Percentiles rank a stretch among this genome's conserved stretches.
These are phyloP conservation scores for Excoecaria agallocha DNA, from an alignment of 345 rosid species.

Conservation along the genomic window DNA sequence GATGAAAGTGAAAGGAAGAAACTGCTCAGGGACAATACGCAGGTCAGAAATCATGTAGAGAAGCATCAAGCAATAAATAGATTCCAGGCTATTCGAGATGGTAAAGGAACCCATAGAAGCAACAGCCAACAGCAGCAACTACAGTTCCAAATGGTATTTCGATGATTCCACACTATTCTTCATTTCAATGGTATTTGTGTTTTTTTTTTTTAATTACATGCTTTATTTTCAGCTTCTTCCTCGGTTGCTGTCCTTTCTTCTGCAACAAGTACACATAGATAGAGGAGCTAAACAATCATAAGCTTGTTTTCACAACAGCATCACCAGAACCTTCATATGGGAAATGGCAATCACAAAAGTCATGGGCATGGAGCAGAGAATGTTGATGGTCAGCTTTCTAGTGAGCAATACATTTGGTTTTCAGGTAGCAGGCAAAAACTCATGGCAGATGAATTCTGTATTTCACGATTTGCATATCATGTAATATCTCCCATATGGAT, in stretches of 20 bases:
- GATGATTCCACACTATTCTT: neutral
- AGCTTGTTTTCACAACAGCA: neutral
- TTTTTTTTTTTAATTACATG: too few species aligned
- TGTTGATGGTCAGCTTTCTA: neutral
- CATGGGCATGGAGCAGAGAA: neutral
- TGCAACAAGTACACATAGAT: neutral
- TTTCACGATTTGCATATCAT: neutral
- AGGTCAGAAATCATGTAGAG: conserved; percentile 14
- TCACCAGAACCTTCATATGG: neutral
- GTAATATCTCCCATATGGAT: neutral
- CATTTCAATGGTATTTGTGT: too few species aligned
- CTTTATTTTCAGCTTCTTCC: conserved; percentile 1
- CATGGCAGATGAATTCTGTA: too few species aligned
- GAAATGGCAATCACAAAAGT: neutral
- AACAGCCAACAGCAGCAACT: conserved; percentile 13
- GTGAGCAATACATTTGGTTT: neutral
- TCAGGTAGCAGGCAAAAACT: neutral
- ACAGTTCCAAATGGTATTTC: conserved; percentile 34
- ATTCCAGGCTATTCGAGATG: conserved; percentile 4
- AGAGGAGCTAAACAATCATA: conserved; percentile 21
- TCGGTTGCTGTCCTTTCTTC: conserved; percentile 41
- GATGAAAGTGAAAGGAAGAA: conserved; percentile 21
- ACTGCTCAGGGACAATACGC: conserved; percentile 18
- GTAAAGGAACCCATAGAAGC: conserved; percentile 8
- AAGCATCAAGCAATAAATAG: conserved; percentile 23